These are phyloP conservation scores for Parathielavia appendiculata DNA, from an alignment of 495 filamentous ascomycete genomes.

Conservation along the genomic window DNA sequence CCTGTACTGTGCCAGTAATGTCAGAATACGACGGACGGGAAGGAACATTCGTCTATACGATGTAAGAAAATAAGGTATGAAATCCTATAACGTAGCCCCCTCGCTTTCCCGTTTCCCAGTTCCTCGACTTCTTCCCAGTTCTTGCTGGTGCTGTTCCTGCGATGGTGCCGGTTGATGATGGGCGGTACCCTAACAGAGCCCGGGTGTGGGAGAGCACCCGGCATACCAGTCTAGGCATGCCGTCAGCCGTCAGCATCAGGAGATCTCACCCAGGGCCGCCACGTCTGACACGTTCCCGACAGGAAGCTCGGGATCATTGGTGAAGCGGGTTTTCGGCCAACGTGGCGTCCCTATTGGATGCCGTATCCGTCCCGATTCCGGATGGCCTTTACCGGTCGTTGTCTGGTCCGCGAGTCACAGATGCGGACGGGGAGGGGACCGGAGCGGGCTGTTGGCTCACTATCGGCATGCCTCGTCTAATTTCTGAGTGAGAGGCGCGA, in stretches of 20 bases:
- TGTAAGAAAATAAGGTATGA: too few species aligned
- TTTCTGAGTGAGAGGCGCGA: background rate
- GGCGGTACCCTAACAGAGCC: too few species aligned
- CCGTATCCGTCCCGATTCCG: background rate
- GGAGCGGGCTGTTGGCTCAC: conserved; percentile 4
- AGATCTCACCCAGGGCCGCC: background rate
- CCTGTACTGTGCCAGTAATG: too few species aligned
- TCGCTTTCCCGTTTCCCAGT: too few species aligned
- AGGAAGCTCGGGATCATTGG: background rate
- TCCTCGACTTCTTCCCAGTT: too few species aligned
- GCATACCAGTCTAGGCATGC: conserved; percentile 10
- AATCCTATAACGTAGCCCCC: too few species aligned
- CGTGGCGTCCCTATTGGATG: conserved; percentile 7
- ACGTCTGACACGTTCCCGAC: background rate
- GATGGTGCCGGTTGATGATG: too few species aligned
- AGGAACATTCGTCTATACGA: too few species aligned
- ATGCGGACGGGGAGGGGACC: background rate
- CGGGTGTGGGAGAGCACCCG: background rate
- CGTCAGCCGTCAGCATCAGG: background rate
- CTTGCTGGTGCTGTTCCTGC: too few species aligned
- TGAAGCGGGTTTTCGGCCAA: too few species aligned
- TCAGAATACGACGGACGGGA: too few species aligned
- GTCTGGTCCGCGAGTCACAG: conserved; percentile 5
- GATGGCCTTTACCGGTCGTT: conserved; percentile 7
- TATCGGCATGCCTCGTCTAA: background rate